Base-by-base conservation (phyloP, 2,329 filamentous ascomycete genomes). In the Trichoderma pleuroti region DNA sequence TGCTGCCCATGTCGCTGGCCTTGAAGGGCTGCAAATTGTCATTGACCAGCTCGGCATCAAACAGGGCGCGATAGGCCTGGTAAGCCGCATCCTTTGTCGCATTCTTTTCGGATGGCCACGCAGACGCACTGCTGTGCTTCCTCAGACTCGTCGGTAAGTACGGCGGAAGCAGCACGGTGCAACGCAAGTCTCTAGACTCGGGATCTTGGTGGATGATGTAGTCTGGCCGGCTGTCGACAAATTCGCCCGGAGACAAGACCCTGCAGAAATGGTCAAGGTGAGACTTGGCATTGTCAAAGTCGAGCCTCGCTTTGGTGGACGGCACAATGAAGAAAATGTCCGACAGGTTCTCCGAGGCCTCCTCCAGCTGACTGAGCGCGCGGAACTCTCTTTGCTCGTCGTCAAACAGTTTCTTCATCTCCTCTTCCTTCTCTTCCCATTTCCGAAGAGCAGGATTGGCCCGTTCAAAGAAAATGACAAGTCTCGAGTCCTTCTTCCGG, bases 211-310 rank as follows among this genome's bases (percentile, higher is more conserved):
- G 77, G 39, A 89, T 83, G 16, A 88, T 82, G 76, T 94, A 97
- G 62, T 92, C 87, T 0, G 94, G 93, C 1, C 86, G 83, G 21
- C 82, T 82, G 74, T 94, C 88, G 8, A 90, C 84, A 76, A 90
- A 93, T 30, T 87, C 86, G 1, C 82, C 83, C 0, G 82, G 81
- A 0, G 87, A 85, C 0, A 94, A 78, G 0, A 86, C 85, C 0
- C 84, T 82, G 78, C 94, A 98, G 75, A 98, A 97, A 79, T 97
- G 93, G 60, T 92, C 84, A 1, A 98, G 85, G 78, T 96, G 93
- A n/a, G 85, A 80, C 61, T 91, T 88, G 1, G 93, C 92, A 74
- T 92, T 92, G 46, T 92, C 87, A 2, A 93, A 84, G 12, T 92
- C 92, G 16, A 98, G 81, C 14, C 88, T 80, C 0, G 93, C 93